phyloP scores from a whole-genome alignment of 176 grass and related monocot species.

The Pontederia crassipes region DNA sequence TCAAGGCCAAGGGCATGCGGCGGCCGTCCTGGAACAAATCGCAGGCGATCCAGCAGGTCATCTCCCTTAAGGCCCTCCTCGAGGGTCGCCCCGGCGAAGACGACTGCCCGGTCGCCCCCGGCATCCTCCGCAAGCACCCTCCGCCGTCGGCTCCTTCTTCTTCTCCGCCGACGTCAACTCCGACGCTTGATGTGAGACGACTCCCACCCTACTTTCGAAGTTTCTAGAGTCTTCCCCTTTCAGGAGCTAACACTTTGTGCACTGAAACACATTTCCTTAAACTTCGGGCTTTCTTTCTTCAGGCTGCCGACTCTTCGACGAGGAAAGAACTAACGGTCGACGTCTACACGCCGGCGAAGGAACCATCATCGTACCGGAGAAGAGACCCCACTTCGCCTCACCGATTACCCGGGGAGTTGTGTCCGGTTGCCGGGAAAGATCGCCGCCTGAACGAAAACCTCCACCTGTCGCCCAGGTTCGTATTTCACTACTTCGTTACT shows the following conservation, averaged over 20 bases:
- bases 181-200: not conserved
- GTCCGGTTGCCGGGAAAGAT: not conserved
- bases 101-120: constrained; percentile 13
- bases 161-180: constrained; percentile 7
- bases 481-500: not conserved
- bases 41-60: constrained; percentile 50
- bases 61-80: constrained; percentile 37
- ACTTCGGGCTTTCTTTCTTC: not conserved
- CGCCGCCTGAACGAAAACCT: not conserved
- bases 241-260: too few species aligned
- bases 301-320: not conserved
- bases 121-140: constrained; percentile 13
- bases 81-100: constrained; percentile 28
- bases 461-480: constrained; percentile 10
- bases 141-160: not conserved
- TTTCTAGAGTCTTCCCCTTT: not conserved
- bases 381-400: constrained; percentile 14
- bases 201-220: not conserved
- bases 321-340: constrained; percentile 7
- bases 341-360: not conserved
- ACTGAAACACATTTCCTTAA: not conserved
- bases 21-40: constrained; percentile 50
- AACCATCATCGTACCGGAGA: constrained; percentile 30
- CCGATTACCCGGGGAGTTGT: not conserved
- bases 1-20: constrained; percentile 44